phyloP scores from a whole-genome alignment of 768 basidiomycete genomes.

The Leccinellum rugosiceps region DNA sequence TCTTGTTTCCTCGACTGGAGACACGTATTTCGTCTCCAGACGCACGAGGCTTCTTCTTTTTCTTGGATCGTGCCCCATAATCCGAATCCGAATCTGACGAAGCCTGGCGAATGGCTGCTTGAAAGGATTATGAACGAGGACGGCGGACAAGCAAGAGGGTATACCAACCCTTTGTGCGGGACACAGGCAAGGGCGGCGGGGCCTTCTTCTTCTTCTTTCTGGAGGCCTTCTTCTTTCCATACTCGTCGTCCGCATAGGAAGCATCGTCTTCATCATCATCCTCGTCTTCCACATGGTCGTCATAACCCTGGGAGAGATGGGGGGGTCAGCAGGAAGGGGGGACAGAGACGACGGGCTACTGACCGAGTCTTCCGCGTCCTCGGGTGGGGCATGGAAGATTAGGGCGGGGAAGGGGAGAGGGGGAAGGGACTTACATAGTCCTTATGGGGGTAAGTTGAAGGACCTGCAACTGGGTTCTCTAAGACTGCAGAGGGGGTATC shows the following conservation, averaged over 20 bases:
- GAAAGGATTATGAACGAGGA: constrained; percentile 11
- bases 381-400: neutral
- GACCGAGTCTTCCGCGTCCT: constrained; percentile 35
- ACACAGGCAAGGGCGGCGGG: constrained; percentile 38
- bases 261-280: constrained; percentile 72
- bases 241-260: constrained; percentile 77
- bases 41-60: constrained; percentile 65
- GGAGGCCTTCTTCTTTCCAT: constrained; percentile 62
- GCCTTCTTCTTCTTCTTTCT: constrained; percentile 64
- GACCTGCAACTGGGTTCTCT: constrained; percentile 36
- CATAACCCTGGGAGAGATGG: constrained; percentile 59
- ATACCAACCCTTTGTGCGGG: constrained; percentile 56
- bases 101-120: constrained; percentile 52
- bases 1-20: constrained; percentile 68
- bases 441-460: constrained; percentile 47
- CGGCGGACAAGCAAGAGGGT: constrained; percentile 11
- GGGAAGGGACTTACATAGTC: constrained; percentile 53
- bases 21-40: constrained; percentile 74
- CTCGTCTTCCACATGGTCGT: constrained; percentile 48
- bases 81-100: constrained; percentile 83
- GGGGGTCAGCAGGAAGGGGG: constrained; percentile 16
- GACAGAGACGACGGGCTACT: constrained; percentile 12
- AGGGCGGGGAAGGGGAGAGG: constrained; percentile 3
- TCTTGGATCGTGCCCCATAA: constrained; percentile 82
- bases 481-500: constrained; percentile 36